phyloP scores from a whole-genome alignment of 371 early-diverging fungal genomes.

The Smittium mucronatum region DNA sequence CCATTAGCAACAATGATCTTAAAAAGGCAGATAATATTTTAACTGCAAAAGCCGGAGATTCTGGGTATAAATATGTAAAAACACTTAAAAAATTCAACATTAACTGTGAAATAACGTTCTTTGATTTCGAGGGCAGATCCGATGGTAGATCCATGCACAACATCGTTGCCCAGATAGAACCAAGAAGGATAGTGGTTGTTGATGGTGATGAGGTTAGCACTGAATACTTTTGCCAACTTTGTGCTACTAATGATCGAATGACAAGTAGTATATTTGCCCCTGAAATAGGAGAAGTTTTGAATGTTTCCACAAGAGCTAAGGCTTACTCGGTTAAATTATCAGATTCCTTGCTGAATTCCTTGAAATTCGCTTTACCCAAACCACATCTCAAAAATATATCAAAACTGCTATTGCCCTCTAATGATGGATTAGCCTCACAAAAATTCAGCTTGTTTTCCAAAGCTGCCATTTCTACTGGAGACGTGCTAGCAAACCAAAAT shows the following conservation, averaged over 20 bases:
- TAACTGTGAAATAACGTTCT: constrained; percentile 57
- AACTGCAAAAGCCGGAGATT: neutral
- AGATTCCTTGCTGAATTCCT: constrained; percentile 70
- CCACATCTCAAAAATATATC: neutral
- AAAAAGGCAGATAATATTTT: neutral
- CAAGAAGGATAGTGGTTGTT: constrained; percentile 73
- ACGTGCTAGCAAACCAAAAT: neutral
- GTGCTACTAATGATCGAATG: constrained; percentile 42
- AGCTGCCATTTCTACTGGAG: neutral
- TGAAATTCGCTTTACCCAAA: constrained; percentile 34
- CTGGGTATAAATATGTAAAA: constrained; percentile 45
- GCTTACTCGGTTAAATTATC: constrained; percentile 53
- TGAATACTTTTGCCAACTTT: constrained; percentile 42
- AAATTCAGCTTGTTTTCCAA: constrained; percentile 1
- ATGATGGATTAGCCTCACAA: neutral
- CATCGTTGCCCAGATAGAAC: constrained; percentile 69
- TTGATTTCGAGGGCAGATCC: constrained; percentile 83
- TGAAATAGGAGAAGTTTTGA: constrained; percentile 60
- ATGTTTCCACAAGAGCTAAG: constrained; percentile 77
- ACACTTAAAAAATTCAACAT: constrained; percentile 43
- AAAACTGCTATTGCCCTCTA: neutral
- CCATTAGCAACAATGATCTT: neutral
- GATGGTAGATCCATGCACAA: constrained; percentile 77
- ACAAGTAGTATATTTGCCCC: constrained; percentile 78
- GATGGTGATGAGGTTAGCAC: constrained; percentile 64